Base-by-base conservation (phyloP, 139 green algal genomes). In the Chlamydomonas applanata region DNA sequence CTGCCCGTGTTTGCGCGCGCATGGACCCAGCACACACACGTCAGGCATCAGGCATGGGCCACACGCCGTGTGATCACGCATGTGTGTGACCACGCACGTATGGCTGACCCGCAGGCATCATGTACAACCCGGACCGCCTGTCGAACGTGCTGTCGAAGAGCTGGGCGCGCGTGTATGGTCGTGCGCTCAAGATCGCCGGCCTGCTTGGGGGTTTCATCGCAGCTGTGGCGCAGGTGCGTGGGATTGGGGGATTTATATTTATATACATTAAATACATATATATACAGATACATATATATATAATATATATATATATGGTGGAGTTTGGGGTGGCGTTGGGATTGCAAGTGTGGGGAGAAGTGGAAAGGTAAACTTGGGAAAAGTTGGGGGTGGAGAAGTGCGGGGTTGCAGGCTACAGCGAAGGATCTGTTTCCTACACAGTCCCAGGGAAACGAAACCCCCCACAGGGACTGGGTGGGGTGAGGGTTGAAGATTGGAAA, bases 121-220 rank as follows among this genome's bases (percentile, higher is more conserved):
- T 71, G 5, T 97, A 97, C 61, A 81, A 97, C 63, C 93, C 93
- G 4, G 87, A 95, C 40, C 62, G 79, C 3, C 85, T 97, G 33
- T 85, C 86, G 2, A 66, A 67, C 4, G 77, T 74, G 33, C 77
- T 92, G 19, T 45, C 30, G 36, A 83, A 72, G 30, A 76, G 84
- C 4, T 84, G 82, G 71, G 72, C 79, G 16, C 79, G 93, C 68
- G 83, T 97, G 22, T 80, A 80, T 29, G 71, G 68, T 3, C 71
- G 71, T 17, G 83, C 88, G 0, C 61, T 88, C 14, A 72, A 75
- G 11, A 82, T 97, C 4, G 82, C 89, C 1, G 63, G 82, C 11
- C 72, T 66, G 0, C 70, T 97, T 34, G 93, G 92, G 1, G 77
- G 85, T 13, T 95, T 94, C 46, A 82, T 92, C 11, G 82, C 89